Evolutionary conservation across 2,329 filamentous ascomycete genomes (phyloP), one percentile per base, ranked within the genome.

Genomic region (Teratosphaeria gauchensis): DNA sequence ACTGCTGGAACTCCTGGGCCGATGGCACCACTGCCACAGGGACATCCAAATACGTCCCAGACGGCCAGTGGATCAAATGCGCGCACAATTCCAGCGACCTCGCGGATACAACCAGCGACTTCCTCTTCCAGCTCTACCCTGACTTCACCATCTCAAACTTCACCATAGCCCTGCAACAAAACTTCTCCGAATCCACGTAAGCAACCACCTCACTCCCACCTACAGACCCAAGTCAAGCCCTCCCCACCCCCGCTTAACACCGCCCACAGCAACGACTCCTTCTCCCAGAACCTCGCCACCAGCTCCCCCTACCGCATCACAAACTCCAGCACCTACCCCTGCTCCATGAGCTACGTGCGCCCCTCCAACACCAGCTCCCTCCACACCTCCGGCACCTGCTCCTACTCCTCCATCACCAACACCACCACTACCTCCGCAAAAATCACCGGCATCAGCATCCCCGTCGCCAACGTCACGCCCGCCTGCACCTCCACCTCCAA

Each of bases 121-220:
- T 68, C 54, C 24, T 57, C 1, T 68, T 70, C 58, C 57, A 68
- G 56, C 59, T 70, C 2, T 64, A 59, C n/a, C 58, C 62, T 1
- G 60, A 64, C 35, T 69, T 68, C 35, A 60, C 58, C 9, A 68
- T 70, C 54, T 66, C 65, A n/a, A 64, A 69, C 55, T 70, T 70
- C 58, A 58, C 59, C 35, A 30, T 70, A 14, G 56, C 56, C 1
- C 42, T 70, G 3, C 59, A 62, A 57, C 63, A 69, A 33, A 64
- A 66, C 42, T 48, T 48, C 42, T 48, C 42, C n/a, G 42, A 48
- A 19, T 19, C 52, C 12, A 35, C 52, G 52, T 32, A 31, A 31
- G 19, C 16, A 16, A 19, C 32, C 5, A 42, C 32, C 52, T 4
- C 28, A 9, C 30, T n/a, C 8, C 21, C 24, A 28, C 24, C 24